A percentile compares a stretch with the other conserved stretches of the same genome.
Conservation (phyloP, 2,329 filamentous ascomycete species). For the Elsinoe batatas region DNA sequence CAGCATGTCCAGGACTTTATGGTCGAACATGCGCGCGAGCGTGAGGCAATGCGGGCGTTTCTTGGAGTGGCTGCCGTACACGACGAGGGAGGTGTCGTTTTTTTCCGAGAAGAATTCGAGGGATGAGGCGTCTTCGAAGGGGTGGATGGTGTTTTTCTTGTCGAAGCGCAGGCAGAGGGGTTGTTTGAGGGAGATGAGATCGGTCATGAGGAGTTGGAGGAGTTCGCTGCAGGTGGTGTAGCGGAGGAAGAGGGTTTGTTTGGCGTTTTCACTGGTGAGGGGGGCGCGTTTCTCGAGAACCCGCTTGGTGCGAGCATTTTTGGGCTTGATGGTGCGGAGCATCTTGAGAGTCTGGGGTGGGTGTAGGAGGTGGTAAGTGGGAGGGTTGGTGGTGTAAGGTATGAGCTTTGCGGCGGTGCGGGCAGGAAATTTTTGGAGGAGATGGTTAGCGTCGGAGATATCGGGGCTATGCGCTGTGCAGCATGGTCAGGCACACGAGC, state of each 20-base stretch:
- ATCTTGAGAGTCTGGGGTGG: background rate
- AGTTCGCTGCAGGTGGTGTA: conserved; percentile 77
- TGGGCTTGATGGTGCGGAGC: conserved; percentile 54
- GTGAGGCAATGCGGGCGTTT: conserved; percentile 91
- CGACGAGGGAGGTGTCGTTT: conserved; percentile 80
- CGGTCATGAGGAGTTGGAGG: conserved; percentile 71
- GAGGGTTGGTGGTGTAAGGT: background rate
- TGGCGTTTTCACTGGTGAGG: conserved; percentile 80
- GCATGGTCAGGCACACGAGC: background rate
- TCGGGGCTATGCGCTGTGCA: background rate
- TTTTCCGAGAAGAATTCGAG: conserved; percentile 95
- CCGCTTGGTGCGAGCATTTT: conserved; percentile 84
- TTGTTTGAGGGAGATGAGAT: conserved; percentile 74
- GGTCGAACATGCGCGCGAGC: conserved; percentile 68
- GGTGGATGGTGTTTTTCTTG: conserved; percentile 94
- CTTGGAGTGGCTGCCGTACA: conserved; percentile 80
- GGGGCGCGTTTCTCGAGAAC: conserved; percentile 88
- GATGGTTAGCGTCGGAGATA: background rate
- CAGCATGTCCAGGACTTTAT: conserved; percentile 88
- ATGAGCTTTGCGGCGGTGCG: background rate
- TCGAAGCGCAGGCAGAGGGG: conserved; percentile 82
- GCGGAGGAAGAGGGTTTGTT: conserved; percentile 79
- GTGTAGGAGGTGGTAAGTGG: background rate
- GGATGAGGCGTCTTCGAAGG: conserved; percentile 80
- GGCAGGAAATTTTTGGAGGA: conserved; percentile 12